Percentiles rank a stretch among this genome's conserved stretches.
Evolutionary conservation across 805 yeast species (phyloP).

Genomic region (Metschnikowia gelsemii): DNA sequence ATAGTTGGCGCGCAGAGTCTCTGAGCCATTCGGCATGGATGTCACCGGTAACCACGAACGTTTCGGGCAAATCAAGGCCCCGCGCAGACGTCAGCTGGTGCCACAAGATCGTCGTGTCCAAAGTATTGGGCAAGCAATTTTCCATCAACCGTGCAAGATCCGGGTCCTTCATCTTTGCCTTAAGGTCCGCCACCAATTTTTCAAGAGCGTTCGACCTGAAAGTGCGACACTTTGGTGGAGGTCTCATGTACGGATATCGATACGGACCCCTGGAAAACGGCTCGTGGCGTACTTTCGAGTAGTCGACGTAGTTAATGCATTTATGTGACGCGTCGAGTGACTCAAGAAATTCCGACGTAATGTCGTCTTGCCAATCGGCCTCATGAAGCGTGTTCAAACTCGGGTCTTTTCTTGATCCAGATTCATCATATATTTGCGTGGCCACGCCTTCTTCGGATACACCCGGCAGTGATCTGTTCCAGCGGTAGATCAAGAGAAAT

Average conservation of each 20-base stretch:
- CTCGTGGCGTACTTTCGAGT: conserved; percentile 51
- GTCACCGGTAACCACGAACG: conserved; percentile 88
- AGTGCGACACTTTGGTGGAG: conserved; percentile 69
- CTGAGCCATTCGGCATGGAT: conserved; percentile 93
- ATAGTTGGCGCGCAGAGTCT: conserved; percentile 80
- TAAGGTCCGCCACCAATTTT: conserved; percentile 51
- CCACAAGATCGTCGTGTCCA: conserved; percentile 85
- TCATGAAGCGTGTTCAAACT: neutral
- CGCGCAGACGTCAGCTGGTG: conserved; percentile 34
- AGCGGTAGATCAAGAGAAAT: conserved; percentile 3
- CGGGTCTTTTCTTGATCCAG: neutral
- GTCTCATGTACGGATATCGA: conserved; percentile 72
- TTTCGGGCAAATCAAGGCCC: conserved; percentile 38
- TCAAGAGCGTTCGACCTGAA: conserved; percentile 66
- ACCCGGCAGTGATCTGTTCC: neutral
- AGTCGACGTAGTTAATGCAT: conserved; percentile 66
- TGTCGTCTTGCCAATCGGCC: conserved; percentile 9
- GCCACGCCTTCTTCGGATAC: neutral
- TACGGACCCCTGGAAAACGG: conserved; percentile 61
- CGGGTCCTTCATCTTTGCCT: conserved; percentile 48
- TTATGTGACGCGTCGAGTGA: conserved; percentile 19
- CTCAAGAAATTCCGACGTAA: conserved; percentile 19
- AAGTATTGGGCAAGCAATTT: conserved; percentile 81
- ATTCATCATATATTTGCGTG: too few species aligned
- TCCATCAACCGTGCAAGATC: conserved; percentile 77